Evolutionary conservation across 2,329 filamentous ascomycete genomes (phyloP).

Genomic region (Cryphonectria carpinicola): DNA sequence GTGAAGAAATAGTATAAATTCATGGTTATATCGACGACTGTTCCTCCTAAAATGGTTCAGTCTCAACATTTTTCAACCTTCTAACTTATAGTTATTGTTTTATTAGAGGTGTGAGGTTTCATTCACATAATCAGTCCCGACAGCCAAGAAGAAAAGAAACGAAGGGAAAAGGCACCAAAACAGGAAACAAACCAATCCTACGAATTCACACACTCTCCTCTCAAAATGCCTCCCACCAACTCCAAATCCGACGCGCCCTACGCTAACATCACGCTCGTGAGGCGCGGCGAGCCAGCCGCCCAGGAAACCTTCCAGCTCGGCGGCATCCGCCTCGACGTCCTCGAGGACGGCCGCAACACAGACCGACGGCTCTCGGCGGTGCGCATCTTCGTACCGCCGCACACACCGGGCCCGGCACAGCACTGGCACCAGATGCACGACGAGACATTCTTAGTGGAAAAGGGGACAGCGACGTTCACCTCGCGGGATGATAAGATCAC

Average conservation of each 20-base stretch:
- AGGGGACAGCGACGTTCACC: constrained; percentile 56
- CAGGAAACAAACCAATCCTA: no score
- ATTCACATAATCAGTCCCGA: background rate
- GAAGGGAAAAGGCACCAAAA: background rate
- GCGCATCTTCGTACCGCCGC: constrained; percentile 49
- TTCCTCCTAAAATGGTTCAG: background rate
- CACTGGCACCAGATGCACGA: constrained; percentile 64
- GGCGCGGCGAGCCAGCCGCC: constrained; percentile 1
- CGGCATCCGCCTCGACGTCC: constrained; percentile 6
- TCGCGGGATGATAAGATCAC: constrained; percentile 50
- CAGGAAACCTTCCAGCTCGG: constrained; percentile 9
- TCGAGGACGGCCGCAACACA: constrained; percentile 18
- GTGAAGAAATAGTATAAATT: background rate
- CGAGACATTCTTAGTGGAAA: constrained; percentile 59
- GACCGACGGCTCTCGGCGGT: constrained; percentile 38
- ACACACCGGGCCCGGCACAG: constrained; percentile 50
- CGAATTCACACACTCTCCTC: background rate
- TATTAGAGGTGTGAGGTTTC: no score
- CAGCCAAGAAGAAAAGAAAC: background rate
- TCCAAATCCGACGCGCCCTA: constrained; percentile 15
- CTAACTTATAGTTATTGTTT: no score
- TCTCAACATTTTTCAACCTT: background rate
- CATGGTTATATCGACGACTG: background rate
- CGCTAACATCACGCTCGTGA: constrained; percentile 16
- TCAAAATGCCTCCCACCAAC: constrained; percentile 12